phyloP scores from a whole-genome alignment of 306 rosid species.

The Pachyrhizus erosus region DNA sequence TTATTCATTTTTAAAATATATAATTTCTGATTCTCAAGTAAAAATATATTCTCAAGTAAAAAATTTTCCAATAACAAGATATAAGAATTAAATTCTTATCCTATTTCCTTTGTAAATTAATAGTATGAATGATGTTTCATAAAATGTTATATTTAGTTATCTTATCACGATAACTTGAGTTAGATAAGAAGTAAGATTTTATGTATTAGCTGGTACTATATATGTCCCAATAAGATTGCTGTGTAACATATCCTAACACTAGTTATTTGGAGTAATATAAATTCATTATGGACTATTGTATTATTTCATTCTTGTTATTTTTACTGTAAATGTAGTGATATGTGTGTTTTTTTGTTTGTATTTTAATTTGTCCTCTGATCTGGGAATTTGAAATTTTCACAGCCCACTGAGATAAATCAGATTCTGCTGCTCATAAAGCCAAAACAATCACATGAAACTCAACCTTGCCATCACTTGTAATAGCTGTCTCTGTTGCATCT shows the following conservation, averaged over 20 bases:
- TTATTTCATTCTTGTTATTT: not conserved
- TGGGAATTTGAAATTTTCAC: constrained; percentile 40
- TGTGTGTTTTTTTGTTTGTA: not conserved
- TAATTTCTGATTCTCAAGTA: too few species aligned
- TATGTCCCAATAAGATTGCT: too few species aligned
- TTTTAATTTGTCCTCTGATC: constrained; percentile 18
- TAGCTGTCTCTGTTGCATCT: constrained; percentile 50
- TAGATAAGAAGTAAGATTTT: not conserved
- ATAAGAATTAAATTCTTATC: too few species aligned
- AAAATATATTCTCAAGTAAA: too few species aligned
- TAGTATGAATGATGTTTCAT: too few species aligned
- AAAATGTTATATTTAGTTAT: not conserved
- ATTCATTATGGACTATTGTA: not conserved
- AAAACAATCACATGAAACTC: constrained; percentile 11
- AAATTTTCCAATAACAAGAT: too few species aligned
- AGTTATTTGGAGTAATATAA: too few species aligned
- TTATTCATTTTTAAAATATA: too few species aligned
- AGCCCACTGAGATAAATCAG: constrained; percentile 38
- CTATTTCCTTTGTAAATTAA: too few species aligned
- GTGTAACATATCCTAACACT: too few species aligned
- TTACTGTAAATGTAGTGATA: not conserved
- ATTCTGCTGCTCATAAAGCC: constrained; percentile 23
- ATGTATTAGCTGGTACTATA: not conserved
- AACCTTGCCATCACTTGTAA: constrained; percentile 37
- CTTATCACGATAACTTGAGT: not conserved